Evolutionary conservation across 73 alveolate genomes (phyloP).

Genomic region (Tetrahymena malaccensis): DNA sequence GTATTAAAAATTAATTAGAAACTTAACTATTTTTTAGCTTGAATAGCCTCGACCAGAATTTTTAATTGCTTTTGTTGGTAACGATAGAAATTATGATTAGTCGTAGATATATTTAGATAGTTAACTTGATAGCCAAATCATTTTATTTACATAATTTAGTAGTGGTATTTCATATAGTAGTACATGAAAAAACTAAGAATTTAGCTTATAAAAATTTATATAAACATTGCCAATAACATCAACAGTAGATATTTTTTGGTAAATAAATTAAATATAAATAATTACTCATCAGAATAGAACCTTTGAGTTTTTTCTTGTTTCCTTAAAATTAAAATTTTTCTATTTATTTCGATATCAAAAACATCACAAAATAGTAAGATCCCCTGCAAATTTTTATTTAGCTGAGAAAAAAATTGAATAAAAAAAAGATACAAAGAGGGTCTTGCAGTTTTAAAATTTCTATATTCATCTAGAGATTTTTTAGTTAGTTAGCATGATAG

Average conservation of each 20-base stretch:
- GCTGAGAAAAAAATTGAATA: background rate
- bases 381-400: background rate
- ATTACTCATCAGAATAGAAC: background rate
- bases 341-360: background rate
- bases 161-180: too few relatives aligned
- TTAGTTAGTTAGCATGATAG: background rate
- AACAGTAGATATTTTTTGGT: background rate
- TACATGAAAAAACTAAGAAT: too few relatives aligned
- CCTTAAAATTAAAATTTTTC: background rate
- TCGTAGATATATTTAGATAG: background rate
- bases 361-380: background rate
- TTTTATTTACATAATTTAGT: too few relatives aligned
- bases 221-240: background rate
- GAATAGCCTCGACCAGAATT: background rate
- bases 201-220: too few relatives aligned
- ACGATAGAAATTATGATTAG: background rate
- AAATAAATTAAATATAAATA: too few relatives aligned
- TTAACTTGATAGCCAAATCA: too few relatives aligned
- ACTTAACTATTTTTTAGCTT: background rate
- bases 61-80: too few relatives aligned
- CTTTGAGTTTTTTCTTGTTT: background rate
- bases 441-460: background rate
- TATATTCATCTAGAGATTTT: background rate
- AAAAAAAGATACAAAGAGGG: background rate
- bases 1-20: background rate